Conservation (phyloP, 257 asterid genomes). For the Schizonepeta tenuifolia region DNA sequence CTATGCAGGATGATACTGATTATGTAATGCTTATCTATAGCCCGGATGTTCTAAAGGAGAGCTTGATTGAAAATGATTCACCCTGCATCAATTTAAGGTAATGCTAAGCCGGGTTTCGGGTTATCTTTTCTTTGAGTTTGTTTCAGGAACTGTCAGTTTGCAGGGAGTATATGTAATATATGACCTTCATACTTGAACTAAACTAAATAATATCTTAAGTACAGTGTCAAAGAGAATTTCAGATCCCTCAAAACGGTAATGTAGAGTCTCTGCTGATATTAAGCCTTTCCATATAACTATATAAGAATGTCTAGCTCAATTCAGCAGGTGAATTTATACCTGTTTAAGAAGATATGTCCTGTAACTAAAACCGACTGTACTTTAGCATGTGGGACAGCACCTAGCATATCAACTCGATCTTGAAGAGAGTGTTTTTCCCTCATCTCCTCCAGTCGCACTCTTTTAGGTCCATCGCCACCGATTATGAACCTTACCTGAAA, state of each 20-base stretch:
- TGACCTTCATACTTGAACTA: neutral
- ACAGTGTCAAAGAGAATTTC: neutral
- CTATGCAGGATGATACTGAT: neutral
- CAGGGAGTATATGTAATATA: neutral
- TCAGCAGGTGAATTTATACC: conserved; percentile 43
- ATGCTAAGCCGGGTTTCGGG: conserved; percentile 4
- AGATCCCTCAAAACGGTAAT: neutral
- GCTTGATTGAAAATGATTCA: neutral
- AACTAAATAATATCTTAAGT: neutral
- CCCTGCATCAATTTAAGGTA: neutral
- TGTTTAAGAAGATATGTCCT: conserved; percentile 90
- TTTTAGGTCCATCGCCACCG: conserved; percentile 99
- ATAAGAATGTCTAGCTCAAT: neutral
- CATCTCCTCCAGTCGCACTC: conserved; percentile 98
- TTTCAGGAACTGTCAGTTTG: neutral
- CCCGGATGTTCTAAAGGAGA: neutral
- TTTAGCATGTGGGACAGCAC: conserved; percentile 97
- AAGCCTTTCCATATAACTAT: neutral
- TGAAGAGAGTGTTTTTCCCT: conserved; percentile 96
- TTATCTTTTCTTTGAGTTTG: neutral
- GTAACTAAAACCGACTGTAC: conserved; percentile 83
- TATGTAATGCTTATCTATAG: neutral
- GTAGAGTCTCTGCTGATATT: conserved; percentile 6
- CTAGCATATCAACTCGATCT: conserved; percentile 96
- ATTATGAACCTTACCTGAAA: conserved; percentile 84